Percentiles rank a stretch among this genome's conserved stretches.
Evolutionary conservation across 1,139 yeast genomes (phyloP).

Genomic region (Pichia sp.): DNA sequence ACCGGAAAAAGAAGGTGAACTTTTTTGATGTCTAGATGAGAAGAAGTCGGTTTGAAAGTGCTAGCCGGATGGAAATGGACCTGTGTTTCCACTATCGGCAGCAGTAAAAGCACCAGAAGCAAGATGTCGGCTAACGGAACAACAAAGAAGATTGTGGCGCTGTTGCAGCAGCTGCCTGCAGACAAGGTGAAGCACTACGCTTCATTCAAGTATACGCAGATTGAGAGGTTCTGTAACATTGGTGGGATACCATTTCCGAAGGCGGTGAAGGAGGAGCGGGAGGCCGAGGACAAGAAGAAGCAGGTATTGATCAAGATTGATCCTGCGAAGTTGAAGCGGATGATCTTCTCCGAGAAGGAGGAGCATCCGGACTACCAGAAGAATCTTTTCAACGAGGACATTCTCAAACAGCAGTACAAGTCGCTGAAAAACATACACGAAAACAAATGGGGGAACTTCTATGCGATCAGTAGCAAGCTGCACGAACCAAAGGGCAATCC

Average conservation of each 20-base stretch:
- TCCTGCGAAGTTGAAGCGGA: conserved; percentile 27
- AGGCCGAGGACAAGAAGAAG: conserved; percentile 28
- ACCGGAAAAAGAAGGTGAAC: background rate
- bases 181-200: conserved; percentile 64
- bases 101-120: background rate
- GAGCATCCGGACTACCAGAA: conserved; percentile 37
- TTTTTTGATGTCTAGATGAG: background rate
- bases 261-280: conserved; percentile 29
- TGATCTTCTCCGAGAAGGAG: conserved; percentile 31
- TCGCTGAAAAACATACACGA: conserved; percentile 55
- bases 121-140: conserved; percentile 22
- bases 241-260: conserved; percentile 38
- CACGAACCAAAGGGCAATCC: conserved; percentile 81
- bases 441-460: conserved; percentile 61
- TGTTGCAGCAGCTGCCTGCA: conserved; percentile 49
- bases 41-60: background rate
- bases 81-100: background rate
- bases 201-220: conserved; percentile 62
- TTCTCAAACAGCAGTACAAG: conserved; percentile 55
- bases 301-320: conserved; percentile 28
- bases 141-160: conserved; percentile 36
- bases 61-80: background rate
- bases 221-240: conserved; percentile 48
- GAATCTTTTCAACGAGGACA: conserved; percentile 42
- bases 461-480: conserved; percentile 61